Conservation (phyloP, 108 stramenopile genomes). For the Pelagomonas calceolata region DNA sequence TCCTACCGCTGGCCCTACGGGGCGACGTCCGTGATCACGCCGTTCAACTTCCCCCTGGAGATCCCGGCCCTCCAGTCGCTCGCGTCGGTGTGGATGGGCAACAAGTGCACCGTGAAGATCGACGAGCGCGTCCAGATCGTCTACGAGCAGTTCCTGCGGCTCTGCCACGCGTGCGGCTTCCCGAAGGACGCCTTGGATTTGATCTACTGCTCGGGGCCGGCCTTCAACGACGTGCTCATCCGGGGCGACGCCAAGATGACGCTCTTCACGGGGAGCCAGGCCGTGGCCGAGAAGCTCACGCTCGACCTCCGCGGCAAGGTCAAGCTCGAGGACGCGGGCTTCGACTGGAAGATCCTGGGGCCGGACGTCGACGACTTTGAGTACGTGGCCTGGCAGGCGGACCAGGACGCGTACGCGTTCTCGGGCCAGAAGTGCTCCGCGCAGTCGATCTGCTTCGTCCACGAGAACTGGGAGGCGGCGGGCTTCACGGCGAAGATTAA, state of each 20-base stretch:
- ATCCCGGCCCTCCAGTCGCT: conserved; percentile 90
- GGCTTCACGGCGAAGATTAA: conserved; percentile 70
- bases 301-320: conserved; percentile 76
- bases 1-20: conserved; percentile 96
- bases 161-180: conserved; percentile 83
- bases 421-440: conserved; percentile 97
- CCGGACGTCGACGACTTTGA: conserved; percentile 81
- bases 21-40: conserved; percentile 78
- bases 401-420: conserved; percentile 94
- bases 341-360: conserved; percentile 95
- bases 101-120: conserved; percentile 81
- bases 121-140: conserved; percentile 74
- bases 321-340: conserved; percentile 93
- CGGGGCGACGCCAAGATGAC: conserved; percentile 71
- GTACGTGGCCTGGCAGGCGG: conserved; percentile 91
- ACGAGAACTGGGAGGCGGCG: conserved; percentile 77
- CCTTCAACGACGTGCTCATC: conserved; percentile 67
- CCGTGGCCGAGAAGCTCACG: conserved; percentile 64
- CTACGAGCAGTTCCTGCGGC: conserved; percentile 84
- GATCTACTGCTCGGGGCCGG: conserved; percentile 74
- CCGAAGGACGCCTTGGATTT: conserved; percentile 74
- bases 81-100: conserved; percentile 96
- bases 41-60: conserved; percentile 93
- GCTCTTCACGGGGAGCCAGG: conserved; percentile 88
- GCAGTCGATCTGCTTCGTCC: conserved; percentile 84